phyloP scores from a whole-genome alignment of 495 filamentous ascomycete genomes.

The Xeromyces bisporus region DNA sequence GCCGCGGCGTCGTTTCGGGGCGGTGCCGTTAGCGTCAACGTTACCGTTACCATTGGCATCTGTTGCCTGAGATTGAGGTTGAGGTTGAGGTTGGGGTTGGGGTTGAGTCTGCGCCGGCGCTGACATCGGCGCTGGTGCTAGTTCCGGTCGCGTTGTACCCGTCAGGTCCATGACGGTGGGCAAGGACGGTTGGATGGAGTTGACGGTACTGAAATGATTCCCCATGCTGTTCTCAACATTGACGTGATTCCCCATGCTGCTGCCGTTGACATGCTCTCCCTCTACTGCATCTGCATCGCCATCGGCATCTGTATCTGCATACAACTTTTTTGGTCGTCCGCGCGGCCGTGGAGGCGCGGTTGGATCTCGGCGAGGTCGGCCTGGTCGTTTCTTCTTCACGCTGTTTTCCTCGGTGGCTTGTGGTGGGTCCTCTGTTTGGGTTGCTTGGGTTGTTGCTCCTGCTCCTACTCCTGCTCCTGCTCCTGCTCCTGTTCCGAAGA shows the following conservation, averaged over 20 bases:
- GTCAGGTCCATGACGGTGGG: neutral
- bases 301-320: conserved; percentile 7
- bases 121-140: conserved; percentile 1
- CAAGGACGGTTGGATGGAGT: no score
- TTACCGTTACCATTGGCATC: no score
- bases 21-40: conserved; percentile 18
- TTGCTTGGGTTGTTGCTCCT: neutral
- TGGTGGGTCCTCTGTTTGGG: neutral
- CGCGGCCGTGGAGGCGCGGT: conserved; percentile 10
- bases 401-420: neutral
- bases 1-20: conserved; percentile 22
- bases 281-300: no score
- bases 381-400: neutral
- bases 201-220: no score
- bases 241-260: no score
- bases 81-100: conserved; percentile 6
- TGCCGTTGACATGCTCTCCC: no score
- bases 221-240: no score
- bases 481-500: neutral
- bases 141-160: conserved; percentile 5
- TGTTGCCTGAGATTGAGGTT: no score
- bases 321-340: conserved; percentile 15
- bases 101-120: no score
- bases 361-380: neutral
- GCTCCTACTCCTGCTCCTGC: no score